phyloP scores from a whole-genome alignment of 495 filamentous ascomycete genomes.

The Penicillium coprophilum region DNA sequence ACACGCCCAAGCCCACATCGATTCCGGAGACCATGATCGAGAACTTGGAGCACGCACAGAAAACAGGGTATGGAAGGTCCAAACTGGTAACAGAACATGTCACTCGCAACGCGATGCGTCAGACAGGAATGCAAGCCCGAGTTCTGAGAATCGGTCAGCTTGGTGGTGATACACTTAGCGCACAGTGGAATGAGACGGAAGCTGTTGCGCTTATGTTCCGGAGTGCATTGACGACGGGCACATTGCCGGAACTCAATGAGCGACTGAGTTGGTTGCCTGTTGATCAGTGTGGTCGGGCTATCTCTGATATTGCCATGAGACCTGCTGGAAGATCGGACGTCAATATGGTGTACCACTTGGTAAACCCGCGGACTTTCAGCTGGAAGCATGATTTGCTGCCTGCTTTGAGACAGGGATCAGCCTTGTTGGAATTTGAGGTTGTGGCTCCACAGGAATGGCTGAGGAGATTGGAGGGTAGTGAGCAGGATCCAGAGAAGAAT shows the following conservation, averaged over 20 bases:
- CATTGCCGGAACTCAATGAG: conserved; percentile 55
- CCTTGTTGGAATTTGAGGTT: conserved; percentile 45
- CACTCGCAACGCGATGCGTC: conserved; percentile 39
- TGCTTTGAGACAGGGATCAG: conserved; percentile 36
- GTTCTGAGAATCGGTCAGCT: conserved; percentile 64
- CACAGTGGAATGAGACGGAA: conserved; percentile 64
- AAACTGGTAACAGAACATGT: conserved; percentile 66
- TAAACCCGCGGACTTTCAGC: conserved; percentile 49
- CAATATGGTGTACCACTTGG: conserved; percentile 51
- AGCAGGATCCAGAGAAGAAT: conserved; percentile 53
- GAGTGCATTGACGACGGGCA: conserved; percentile 45
- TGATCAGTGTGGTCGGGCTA: conserved; percentile 32
- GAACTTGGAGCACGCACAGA: conserved; percentile 49
- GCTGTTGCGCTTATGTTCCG: conserved; percentile 64
- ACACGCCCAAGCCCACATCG: conserved; percentile 26
- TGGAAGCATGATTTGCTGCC: conserved; percentile 57
- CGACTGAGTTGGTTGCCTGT: conserved; percentile 54
- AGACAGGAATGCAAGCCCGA: conserved; percentile 33
- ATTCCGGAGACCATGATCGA: conserved; percentile 52
- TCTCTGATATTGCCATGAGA: conserved; percentile 25
- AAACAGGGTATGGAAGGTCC: conserved; percentile 58
- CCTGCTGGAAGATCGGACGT: conserved; percentile 3
- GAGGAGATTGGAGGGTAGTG: conserved; percentile 38
- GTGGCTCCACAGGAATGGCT: conserved; percentile 52
- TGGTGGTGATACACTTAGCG: conserved; percentile 53